Evolutionary conservation across 2,329 filamentous ascomycete genomes (phyloP).

Genomic region (Colletotrichum karsti): DNA sequence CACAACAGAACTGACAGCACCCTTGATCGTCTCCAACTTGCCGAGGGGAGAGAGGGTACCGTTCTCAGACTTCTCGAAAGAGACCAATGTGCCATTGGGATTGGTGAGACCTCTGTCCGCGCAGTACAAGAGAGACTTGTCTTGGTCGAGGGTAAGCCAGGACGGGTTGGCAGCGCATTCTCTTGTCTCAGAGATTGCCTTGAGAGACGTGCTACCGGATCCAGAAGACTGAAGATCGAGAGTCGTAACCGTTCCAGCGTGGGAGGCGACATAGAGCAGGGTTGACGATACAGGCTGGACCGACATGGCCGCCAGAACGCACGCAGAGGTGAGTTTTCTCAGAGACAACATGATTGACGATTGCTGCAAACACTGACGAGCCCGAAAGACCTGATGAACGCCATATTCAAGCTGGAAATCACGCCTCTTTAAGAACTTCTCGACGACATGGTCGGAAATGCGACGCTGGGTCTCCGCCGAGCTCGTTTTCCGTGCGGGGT

Average conservation of each 20-base stretch:
- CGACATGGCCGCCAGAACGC: constrained; percentile 18
- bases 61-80: constrained; percentile 20
- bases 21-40: constrained; percentile 24
- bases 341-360: neutral
- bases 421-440: neutral
- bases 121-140: constrained; percentile 27
- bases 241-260: constrained; percentile 57
- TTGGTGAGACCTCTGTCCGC: constrained; percentile 19
- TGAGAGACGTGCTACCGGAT: neutral
- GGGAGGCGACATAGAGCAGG: constrained; percentile 57
- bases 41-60: constrained; percentile 22
- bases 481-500: constrained; percentile 27
- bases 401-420: neutral
- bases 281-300: constrained; percentile 40
- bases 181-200: constrained; percentile 16
- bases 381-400: neutral
- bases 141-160: constrained; percentile 28
- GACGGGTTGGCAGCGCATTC: constrained; percentile 30
- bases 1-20: constrained; percentile 29
- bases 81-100: constrained; percentile 24
- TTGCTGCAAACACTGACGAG: neutral
- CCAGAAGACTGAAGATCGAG: constrained; percentile 43
- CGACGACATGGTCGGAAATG: constrained; percentile 14
- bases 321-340: constrained; percentile 2
- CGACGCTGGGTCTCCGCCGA: neutral